Evolutionary conservation across 2,329 filamentous ascomycete species (phyloP), one percentile per base, ranked within the genome.

Genomic region (Colletotrichum camelliae): DNA sequence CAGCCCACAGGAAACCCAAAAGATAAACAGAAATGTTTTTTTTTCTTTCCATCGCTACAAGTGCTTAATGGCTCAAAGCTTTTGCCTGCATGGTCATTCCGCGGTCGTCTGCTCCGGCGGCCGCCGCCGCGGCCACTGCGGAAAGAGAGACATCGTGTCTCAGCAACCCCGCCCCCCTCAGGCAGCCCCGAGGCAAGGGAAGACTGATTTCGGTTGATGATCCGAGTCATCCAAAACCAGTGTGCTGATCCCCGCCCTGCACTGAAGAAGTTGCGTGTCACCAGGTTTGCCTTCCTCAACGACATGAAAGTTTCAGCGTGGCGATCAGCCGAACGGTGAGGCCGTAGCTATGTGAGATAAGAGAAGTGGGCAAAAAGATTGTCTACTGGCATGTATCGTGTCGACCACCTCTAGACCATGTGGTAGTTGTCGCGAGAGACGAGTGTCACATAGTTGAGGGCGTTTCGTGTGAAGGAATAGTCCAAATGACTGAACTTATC

Each of bases 301-400:
- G 12, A 18, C 39, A 48, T n/a, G 39, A 1, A 48, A 48, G 39
- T 48, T 48, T 48, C 39, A 48, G 18, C 1, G 39, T 4, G 0
- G 39, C 1, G 5, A 48, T n/a, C 39, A 48, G 9, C 39, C 5
- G 0, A 52, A 52, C 43, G n/a, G 2, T 21, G 43, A 52, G 43
- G 43, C n/a, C n/a, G 6, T 52, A n/a, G n/a, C 43, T 10, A 48
- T 0, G 9, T 48, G 3, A 1, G 39, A 48, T 48, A 48, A n/a
- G 37, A 43, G 16, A 1, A 12, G 18, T 7, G 6, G 18, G 18
- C 39, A 12, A 7, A 48, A 0, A 0, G 18, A n/a, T 7, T 1
- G 39, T 12, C 39, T 48, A n/a, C n/a, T n/a, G n/a, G n/a, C n/a
- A n/a, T n/a, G n/a, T n/a, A n/a, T n/a, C n/a, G n/a, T n/a, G n/a